phyloP scores from a whole-genome alignment of 345 rosid genomes.

The Erodium maritimum region DNA sequence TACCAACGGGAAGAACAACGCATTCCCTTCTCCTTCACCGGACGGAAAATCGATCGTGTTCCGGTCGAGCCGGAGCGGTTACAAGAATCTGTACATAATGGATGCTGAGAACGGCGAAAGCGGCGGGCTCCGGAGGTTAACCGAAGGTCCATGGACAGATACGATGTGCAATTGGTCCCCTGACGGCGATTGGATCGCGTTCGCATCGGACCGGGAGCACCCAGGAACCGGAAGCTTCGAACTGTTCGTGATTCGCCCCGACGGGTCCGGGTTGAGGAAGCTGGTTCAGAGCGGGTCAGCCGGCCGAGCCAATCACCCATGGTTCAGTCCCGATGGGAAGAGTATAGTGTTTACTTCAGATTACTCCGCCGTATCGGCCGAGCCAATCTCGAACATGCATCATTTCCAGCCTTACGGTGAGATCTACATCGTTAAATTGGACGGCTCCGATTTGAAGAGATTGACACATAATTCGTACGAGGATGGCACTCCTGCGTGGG shows the following conservation, averaged over 20 bases:
- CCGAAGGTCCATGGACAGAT: constrained; percentile 73
- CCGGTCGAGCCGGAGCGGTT: constrained; percentile 68
- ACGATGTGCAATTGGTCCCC: constrained; percentile 91
- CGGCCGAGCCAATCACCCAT: constrained; percentile 73
- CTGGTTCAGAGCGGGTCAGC: constrained; percentile 52
- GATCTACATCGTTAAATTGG: constrained; percentile 55
- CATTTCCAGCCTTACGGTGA: constrained; percentile 88
- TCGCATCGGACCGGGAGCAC: constrained; percentile 58
- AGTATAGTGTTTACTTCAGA: constrained; percentile 62
- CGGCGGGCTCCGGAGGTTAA: constrained; percentile 40
- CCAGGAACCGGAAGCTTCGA: constrained; percentile 73
- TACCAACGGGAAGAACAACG: constrained; percentile 61
- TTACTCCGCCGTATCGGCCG: constrained; percentile 69
- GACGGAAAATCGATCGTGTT: constrained; percentile 72
- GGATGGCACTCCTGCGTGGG: constrained; percentile 86
- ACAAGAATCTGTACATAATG: constrained; percentile 76
- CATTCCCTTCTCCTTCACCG: constrained; percentile 74
- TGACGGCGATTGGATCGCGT: constrained; percentile 59
- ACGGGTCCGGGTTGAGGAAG: constrained; percentile 62
- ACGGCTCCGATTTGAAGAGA: constrained; percentile 64
- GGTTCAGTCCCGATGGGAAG: constrained; percentile 70
- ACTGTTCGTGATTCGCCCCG: constrained; percentile 62
- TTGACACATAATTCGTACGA: constrained; percentile 70
- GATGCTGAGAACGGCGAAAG: constrained; percentile 55
- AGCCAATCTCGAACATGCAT: constrained; percentile 79